Conservation (phyloP, 2,329 filamentous ascomycete genomes). For the Arthroderma sp. region DNA sequence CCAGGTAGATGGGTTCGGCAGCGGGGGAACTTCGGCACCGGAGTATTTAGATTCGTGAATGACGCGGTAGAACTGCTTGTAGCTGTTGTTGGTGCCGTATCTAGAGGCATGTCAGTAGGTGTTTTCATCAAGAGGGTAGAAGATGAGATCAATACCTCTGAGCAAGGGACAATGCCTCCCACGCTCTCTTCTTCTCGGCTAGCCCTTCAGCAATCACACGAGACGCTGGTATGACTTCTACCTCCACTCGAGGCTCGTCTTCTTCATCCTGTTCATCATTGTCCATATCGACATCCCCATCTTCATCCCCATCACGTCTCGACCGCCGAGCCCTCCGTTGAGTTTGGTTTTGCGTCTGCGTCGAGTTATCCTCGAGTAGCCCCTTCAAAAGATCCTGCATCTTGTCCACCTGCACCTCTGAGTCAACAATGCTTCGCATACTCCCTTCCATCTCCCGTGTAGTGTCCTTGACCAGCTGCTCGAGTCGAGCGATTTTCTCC, state of each 20-base stretch:
- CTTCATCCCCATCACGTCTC: slow-evolving; percentile 17
- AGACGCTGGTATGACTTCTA: slow-evolving; percentile 29
- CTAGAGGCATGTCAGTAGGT: slow-evolving; percentile 13
- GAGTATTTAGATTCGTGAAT: slow-evolving; percentile 49
- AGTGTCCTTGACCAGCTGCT: slow-evolving; percentile 38
- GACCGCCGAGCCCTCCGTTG: slow-evolving; percentile 24
- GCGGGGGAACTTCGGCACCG: slow-evolving; percentile 39
- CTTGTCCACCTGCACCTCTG: slow-evolving; percentile 35
- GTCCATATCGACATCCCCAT: slow-evolving; percentile 17
- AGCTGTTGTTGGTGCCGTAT: slow-evolving; percentile 50
- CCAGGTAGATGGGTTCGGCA: slow-evolving; percentile 50
- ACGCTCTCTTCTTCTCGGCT: slow-evolving; percentile 24
- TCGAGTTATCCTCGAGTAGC: slow-evolving; percentile 21
- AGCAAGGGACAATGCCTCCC: slow-evolving; percentile 30
- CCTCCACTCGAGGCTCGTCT: slow-evolving; percentile 31
- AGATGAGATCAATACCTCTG: slow-evolving; percentile 25
- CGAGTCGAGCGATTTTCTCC: slow-evolving; percentile 31
- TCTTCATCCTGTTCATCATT: slow-evolving; percentile 27
- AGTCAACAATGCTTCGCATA: slow-evolving; percentile 49
- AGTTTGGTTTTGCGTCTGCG: slow-evolving; percentile 15
- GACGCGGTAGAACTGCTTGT: slow-evolving; percentile 49
- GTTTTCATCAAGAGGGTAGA: background rate
- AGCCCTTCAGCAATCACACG: slow-evolving; percentile 28
- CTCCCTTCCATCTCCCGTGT: slow-evolving; percentile 46
- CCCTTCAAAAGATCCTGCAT: slow-evolving; percentile 35